Evolutionary conservation across 148 eudicot genomes (phyloP), one percentile per base, ranked within the genome.

Genomic region (Selenicereus undatus): DNA sequence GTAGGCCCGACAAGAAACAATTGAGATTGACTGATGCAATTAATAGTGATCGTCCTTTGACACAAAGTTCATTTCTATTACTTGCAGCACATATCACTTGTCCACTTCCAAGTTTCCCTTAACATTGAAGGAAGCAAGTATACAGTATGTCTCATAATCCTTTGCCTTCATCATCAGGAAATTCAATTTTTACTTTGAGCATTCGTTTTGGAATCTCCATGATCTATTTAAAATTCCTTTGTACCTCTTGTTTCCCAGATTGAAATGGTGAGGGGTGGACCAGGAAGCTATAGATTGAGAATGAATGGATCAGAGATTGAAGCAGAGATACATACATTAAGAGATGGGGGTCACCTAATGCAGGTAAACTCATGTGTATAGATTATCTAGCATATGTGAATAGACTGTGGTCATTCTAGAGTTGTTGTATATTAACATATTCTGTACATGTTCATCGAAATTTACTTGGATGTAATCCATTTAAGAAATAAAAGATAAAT

Each of bases 71-170:
- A 30, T 79, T 30, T 74, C 9, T 65, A 22, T 32, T 66, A 3
- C 84, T 81, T 94, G 95, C 98, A 97, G 99, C 99, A 97, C 86
- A 97, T 97, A 82, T 97, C 99, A 78, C 96, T 97, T 71, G 99
- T 97, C 86, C 85, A 90, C 89, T 92, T 95, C 75, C 89, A 90
- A 84, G 92, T 97, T 89, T 88, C 98, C 79, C 86, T 97, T 68
- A 97, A 97, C 83, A 97, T 97, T 58, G 99, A 97, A 87, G 99
- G 99, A 69, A 94, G 98, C 94, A 97, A 92, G 85, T 97, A 97
- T 79, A 97, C 97, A 74, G 99, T 97, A 89, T 83, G 93, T 88
- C 65, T 51, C 18, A 71, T 50, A 26, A 45, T 76, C 64, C 21
- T 30, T 43, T 72, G 5, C 68, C 54, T 80, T 54, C 14, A 4